These are phyloP conservation scores for Coemansia sp. DNA, from an alignment of 192 early-diverging fungal species.

Conservation along the genomic window DNA sequence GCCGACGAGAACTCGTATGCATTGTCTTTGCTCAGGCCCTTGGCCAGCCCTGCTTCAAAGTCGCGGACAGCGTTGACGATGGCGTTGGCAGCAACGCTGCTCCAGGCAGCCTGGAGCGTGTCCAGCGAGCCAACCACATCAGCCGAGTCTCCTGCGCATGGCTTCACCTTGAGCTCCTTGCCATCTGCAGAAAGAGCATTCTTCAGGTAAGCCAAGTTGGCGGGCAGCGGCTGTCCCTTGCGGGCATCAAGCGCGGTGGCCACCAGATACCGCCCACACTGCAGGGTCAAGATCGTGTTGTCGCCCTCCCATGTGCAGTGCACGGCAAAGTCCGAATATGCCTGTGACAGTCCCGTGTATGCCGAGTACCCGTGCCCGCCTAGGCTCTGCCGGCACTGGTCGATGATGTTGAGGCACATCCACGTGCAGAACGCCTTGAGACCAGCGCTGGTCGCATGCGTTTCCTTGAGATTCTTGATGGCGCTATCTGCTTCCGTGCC, in stretches of 20 bases:
- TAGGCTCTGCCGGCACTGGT: conserved; percentile 85
- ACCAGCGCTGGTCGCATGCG: conserved; percentile 87
- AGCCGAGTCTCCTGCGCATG: conserved; percentile 28
- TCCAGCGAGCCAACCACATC: conserved; percentile 54
- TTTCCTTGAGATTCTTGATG: conserved; percentile 82
- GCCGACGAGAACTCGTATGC: conserved; percentile 88
- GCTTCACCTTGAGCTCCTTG: not conserved
- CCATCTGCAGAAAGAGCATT: conserved; percentile 51
- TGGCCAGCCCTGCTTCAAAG: conserved; percentile 65
- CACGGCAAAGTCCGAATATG: conserved; percentile 86
- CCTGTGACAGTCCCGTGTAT: conserved; percentile 83
- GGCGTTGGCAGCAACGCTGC: conserved; percentile 77
- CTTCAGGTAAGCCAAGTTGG: conserved; percentile 76
- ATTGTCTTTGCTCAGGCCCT: conserved; percentile 70
- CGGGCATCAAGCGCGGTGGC: conserved; percentile 65
- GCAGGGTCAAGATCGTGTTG: conserved; percentile 88
- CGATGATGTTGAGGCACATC: conserved; percentile 84
- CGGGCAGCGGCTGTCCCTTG: conserved; percentile 73
- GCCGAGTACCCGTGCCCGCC: conserved; percentile 93
- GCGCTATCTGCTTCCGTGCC: conserved; percentile 54
- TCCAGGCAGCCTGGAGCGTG: conserved; percentile 74
- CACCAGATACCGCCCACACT: conserved; percentile 83
- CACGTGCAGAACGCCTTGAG: conserved; percentile 94
- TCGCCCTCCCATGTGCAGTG: conserved; percentile 89
- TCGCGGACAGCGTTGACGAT: conserved; percentile 78